Conservation (phyloP, 345 rosid genomes). For the Carallia pectinifolia region DNA sequence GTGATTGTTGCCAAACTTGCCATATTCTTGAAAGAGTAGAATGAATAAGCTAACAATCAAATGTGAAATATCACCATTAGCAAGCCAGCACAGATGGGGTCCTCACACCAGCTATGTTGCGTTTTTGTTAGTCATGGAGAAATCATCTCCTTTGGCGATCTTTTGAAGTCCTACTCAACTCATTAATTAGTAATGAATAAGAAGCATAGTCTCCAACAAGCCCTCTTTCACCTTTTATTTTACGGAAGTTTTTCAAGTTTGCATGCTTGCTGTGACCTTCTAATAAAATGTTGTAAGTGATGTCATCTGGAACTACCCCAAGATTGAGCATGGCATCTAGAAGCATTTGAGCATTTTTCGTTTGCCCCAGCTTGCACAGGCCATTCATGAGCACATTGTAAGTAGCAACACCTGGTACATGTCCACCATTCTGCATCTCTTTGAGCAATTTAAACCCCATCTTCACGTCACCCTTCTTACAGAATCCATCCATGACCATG, state of each 20-base stretch:
- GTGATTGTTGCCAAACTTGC: too few species aligned
- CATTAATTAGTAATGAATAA: slow-evolving; percentile 44
- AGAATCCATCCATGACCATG: slow-evolving; percentile 76
- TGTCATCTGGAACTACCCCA: slow-evolving; percentile 73
- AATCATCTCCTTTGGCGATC: slow-evolving; percentile 35
- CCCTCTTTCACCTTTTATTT: slow-evolving; percentile 57
- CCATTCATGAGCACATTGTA: slow-evolving; percentile 80
- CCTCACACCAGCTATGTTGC: too few species aligned
- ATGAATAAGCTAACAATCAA: too few species aligned
- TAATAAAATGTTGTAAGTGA: slow-evolving; percentile 70
- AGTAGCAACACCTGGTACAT: slow-evolving; percentile 56
- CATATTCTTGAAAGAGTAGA: too few species aligned
- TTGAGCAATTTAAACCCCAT: slow-evolving; percentile 56
- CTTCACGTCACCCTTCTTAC: slow-evolving; percentile 68
- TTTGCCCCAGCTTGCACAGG: slow-evolving; percentile 69
- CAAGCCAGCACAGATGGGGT: too few species aligned
- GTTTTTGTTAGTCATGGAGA: not conserved
- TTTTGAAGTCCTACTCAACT: slow-evolving; percentile 35
- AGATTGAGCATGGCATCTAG: slow-evolving; percentile 63
- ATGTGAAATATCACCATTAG: too few species aligned
- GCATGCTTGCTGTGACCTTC: slow-evolving; percentile 68
- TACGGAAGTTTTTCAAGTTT: slow-evolving; percentile 30
- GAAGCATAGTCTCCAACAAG: slow-evolving; percentile 63
- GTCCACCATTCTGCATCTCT: slow-evolving; percentile 67
- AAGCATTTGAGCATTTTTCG: slow-evolving; percentile 68